These are phyloP conservation scores for Spongiforma sp. DNA, from an alignment of 1,284 basidiomycete species.

Conservation along the genomic window DNA sequence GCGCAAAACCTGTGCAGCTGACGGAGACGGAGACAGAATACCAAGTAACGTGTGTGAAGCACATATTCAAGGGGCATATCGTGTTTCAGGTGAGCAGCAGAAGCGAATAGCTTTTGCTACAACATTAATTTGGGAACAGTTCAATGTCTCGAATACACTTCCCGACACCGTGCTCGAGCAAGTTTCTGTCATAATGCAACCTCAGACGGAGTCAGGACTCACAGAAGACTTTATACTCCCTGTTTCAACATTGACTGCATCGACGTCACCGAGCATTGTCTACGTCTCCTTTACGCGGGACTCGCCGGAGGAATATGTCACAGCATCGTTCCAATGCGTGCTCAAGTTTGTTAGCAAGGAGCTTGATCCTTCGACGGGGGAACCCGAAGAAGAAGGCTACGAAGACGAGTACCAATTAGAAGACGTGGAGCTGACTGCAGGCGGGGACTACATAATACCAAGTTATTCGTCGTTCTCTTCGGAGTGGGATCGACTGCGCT, in stretches of 20 bases:
- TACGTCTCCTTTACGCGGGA: constrained; percentile 96
- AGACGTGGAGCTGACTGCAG: constrained; percentile 91
- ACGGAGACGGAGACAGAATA: constrained; percentile 99
- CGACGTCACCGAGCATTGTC: constrained; percentile 79
- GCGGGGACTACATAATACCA: constrained; percentile 93
- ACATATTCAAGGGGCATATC: constrained; percentile 94
- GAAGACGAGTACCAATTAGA: constrained; percentile 99
- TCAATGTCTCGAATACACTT: constrained; percentile 98
- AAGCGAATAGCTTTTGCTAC: neutral
- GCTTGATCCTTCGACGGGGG: constrained; percentile 94
- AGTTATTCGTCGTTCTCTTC: constrained; percentile 90
- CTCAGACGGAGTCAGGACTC: constrained; percentile 76
- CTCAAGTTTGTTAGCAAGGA: constrained; percentile 98
- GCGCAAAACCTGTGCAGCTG: constrained; percentile 78
- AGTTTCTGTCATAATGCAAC: constrained; percentile 93
- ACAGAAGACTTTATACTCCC: constrained; percentile 97
- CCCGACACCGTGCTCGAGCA: constrained; percentile 97
- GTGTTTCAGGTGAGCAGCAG: constrained; percentile 83
- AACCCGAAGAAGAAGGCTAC: constrained; percentile 98
- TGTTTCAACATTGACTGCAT: constrained; percentile 68
- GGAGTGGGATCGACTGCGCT: constrained; percentile 94
- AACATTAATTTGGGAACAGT: constrained; percentile 53
- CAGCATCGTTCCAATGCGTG: constrained; percentile 90
- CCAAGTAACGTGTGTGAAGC: constrained; percentile 96
- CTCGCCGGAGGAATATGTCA: constrained; percentile 76